Base-by-base conservation (phyloP, 768 basidiomycete genomes). In the Boletus coccyginus region DNA sequence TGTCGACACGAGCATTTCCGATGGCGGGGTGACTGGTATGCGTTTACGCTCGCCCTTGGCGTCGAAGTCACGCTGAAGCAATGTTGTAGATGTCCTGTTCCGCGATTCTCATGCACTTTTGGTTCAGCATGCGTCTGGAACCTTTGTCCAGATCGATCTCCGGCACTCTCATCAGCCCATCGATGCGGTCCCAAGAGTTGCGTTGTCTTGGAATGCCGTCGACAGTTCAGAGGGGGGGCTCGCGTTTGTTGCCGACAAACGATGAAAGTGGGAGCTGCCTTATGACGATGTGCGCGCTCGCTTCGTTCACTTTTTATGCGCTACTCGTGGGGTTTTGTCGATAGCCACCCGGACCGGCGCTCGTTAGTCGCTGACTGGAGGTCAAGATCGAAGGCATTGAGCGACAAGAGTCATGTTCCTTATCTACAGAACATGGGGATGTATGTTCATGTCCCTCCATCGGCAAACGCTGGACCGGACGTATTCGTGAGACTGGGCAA, bases 71-170 rank as follows among this genome's bases (percentile, higher is more conserved):
- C 32, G 21, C 38, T 55, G 45, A 49, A 19, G 3, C 11, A 24
- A 6, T 24, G 14, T 36, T 8, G n/a, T 24, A 93, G 92, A 91
- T 62, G 74, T 88, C 29, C 78, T 75, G 24, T 92, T 91, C 65
- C 77, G 79, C 0, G 86, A 87, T 63, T 81, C 88, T 0, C 84
- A 92, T 71, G 79, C 82, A 7, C 71, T 93, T 16, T 89, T 87
- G 83, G 78, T 86, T 0, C 81, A 87, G 46, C 88, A 91, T 67
- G 77, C 79, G 2, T 90, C 85, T 29, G 92, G 92, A 16, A 78
- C 83, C 3, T 91, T 94, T 67, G 82, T 88, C 4, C 90, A 92
- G 67, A 74, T 92, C 27, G 92, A 94, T 63, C 69, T 93, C 29
- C 78, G 88, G n/a, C 77, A 85, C 42, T 78, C 79, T 11, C 76